Evolutionary conservation across 257 asterid species (phyloP).

Genomic region (Solanum etuberosum): DNA sequence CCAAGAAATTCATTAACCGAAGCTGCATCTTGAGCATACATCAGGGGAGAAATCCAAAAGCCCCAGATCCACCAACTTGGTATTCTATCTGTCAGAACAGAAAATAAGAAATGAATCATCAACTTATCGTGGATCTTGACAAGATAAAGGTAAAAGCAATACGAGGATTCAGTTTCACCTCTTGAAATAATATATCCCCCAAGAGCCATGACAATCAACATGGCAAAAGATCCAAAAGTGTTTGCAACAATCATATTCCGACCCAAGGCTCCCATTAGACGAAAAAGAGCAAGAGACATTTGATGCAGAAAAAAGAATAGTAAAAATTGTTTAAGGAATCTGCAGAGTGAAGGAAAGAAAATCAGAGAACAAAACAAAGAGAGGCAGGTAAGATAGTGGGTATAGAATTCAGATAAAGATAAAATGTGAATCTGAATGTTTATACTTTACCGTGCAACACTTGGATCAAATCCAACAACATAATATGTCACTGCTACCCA

Average conservation of each 20-base stretch:
- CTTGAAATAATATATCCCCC: constrained; percentile 95
- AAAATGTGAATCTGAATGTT: not conserved
- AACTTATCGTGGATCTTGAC: not conserved
- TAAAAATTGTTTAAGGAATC: constrained; percentile 71
- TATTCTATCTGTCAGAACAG: constrained; percentile 55
- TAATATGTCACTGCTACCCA: constrained; percentile 92
- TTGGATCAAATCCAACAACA: constrained; percentile 89
- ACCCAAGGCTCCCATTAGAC: constrained; percentile 88
- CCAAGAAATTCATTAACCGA: constrained; percentile 93
- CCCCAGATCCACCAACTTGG: constrained; percentile 99
- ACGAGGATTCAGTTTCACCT: constrained; percentile 32
- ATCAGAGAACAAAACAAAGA: not conserved
- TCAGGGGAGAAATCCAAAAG: constrained; percentile 82
- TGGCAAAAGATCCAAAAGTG: constrained; percentile 94
- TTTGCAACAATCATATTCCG: constrained; percentile 94
- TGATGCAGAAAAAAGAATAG: constrained; percentile 84
- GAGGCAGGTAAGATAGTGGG: not conserved
- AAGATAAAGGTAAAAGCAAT: not conserved
- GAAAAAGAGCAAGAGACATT: constrained; percentile 81
- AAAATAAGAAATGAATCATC: constrained; percentile 3
- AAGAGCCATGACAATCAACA: constrained; percentile 87
- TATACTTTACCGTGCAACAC: constrained; percentile 49
- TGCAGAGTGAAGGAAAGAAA: constrained; percentile 18
- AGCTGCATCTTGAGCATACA: constrained; percentile 91
- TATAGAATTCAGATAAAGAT: not conserved